phyloP scores from a whole-genome alignment of 192 early-diverging fungal genomes.

The Mortierella alpina region DNA sequence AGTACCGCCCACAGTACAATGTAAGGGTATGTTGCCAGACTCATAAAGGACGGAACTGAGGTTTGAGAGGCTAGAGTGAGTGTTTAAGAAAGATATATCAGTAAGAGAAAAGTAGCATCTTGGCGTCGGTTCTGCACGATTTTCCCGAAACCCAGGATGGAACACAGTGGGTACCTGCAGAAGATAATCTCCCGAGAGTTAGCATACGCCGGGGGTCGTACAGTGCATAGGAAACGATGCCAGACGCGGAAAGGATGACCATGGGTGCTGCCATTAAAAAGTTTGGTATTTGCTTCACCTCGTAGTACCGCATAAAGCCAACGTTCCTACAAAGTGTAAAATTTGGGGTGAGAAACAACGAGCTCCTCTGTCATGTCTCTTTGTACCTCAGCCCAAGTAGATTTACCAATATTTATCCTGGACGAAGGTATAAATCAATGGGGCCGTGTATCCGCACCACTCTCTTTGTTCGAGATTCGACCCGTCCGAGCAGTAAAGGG shows the following conservation, averaged over 20 bases:
- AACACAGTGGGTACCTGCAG: background rate
- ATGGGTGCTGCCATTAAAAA: conserved; percentile 89
- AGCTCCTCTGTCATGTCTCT: background rate
- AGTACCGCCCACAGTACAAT: conserved; percentile 79
- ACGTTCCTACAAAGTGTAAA: conserved; percentile 67
- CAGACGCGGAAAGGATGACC: conserved; percentile 69
- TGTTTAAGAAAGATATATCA: background rate
- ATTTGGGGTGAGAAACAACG: background rate
- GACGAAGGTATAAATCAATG: conserved; percentile 84
- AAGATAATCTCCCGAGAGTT: conserved; percentile 63
- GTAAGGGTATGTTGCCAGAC: conserved; percentile 50
- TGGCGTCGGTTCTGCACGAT: background rate
- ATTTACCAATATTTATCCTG: conserved; percentile 86
- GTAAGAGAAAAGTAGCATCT: background rate
- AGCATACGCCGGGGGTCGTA: conserved; percentile 65
- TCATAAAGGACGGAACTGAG: conserved; percentile 26
- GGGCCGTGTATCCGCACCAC: conserved; percentile 74
- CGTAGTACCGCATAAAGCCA: conserved; percentile 88
- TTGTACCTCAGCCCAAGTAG: background rate
- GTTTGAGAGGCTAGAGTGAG: background rate
- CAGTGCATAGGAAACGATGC: conserved; percentile 65
- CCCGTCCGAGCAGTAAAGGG: conserved; percentile 65
- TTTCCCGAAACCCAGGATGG: background rate
- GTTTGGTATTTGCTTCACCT: conserved; percentile 87
- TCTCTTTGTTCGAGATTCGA: conserved; percentile 53